A percentile compares a stretch with the other conserved stretches of the same genome.
Conservation (phyloP, 2,329 filamentous ascomycete genomes). For the Alternaria panax region DNA sequence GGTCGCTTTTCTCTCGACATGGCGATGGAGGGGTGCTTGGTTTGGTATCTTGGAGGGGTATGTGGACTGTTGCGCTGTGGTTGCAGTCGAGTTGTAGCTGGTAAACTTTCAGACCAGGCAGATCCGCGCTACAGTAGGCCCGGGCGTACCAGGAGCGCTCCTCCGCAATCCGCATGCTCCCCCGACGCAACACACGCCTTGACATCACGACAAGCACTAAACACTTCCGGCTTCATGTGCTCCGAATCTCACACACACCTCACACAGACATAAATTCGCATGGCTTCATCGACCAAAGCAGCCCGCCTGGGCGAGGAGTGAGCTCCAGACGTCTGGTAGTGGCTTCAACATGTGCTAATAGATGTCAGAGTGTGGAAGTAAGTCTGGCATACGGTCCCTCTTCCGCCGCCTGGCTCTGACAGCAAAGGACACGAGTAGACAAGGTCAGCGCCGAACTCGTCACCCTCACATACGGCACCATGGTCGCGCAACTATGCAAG, state of each 20-base stretch:
- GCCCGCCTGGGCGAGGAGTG: slow-evolving; percentile 78
- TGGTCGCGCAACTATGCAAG: slow-evolving; percentile 94
- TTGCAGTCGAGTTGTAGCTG: slow-evolving; percentile 15
- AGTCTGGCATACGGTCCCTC: slow-evolving; percentile 51
- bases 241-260: neutral
- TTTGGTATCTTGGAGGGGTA: neutral
- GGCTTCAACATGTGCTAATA: slow-evolving; percentile 42
- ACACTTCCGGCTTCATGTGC: neutral
- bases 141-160: slow-evolving; percentile 14
- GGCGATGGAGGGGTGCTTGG: slow-evolving; percentile 23
- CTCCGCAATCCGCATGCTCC: slow-evolving; percentile 23
- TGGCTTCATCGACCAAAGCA: slow-evolving; percentile 67
- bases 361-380: slow-evolving; percentile 86
- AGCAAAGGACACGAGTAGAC: slow-evolving; percentile 83
- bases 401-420: slow-evolving; percentile 31
- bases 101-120: slow-evolving; percentile 29
- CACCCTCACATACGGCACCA: slow-evolving; percentile 95
- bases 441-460: slow-evolving; percentile 98
- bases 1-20: slow-evolving; percentile 95
- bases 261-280: neutral
- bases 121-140: slow-evolving; percentile 26
- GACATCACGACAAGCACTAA: slow-evolving; percentile 11
- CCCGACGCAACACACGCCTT: slow-evolving; percentile 24
- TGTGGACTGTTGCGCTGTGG: slow-evolving; percentile 10
- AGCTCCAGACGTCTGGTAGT: slow-evolving; percentile 48